phyloP scores from a whole-genome alignment of 106 monocot species.

The Agapanthus africanus region DNA sequence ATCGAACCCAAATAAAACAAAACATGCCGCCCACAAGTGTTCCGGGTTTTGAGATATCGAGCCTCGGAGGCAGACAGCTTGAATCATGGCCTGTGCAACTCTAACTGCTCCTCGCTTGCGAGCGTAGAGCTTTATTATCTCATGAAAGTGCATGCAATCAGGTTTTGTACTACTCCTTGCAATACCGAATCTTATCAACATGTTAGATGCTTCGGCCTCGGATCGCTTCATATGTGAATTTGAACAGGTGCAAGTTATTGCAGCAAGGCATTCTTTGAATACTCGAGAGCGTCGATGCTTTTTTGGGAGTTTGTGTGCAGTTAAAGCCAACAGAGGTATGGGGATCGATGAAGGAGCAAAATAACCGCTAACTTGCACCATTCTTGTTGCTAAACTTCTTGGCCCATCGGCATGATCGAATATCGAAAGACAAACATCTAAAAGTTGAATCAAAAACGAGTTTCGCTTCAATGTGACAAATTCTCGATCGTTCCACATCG shows the following conservation, averaged over 20 bases:
- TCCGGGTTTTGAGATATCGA: slow-evolving; percentile 54
- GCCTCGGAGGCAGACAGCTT: slow-evolving; percentile 49
- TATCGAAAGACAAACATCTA: slow-evolving; percentile 92
- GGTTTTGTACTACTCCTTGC: slow-evolving; percentile 48
- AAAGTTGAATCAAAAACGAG: slow-evolving; percentile 57
- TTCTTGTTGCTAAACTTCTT: slow-evolving; percentile 67
- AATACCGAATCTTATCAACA: slow-evolving; percentile 78
- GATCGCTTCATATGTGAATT: slow-evolving; percentile 42
- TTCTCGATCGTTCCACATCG: slow-evolving; percentile 44
- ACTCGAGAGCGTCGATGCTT: slow-evolving; percentile 24
- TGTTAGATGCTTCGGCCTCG: slow-evolving; percentile 75
- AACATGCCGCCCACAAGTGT: slow-evolving; percentile 87
- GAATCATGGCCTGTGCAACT: slow-evolving; percentile 57
- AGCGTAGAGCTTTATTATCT: slow-evolving; percentile 66
- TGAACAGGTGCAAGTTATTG: slow-evolving; percentile 35
- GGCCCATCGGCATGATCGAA: slow-evolving; percentile 91
- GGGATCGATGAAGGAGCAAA: slow-evolving; percentile 71
- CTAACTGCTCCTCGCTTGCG: slow-evolving; percentile 38
- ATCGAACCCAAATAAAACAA: slow-evolving; percentile 68
- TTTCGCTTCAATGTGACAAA: slow-evolving; percentile 30
- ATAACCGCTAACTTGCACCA: slow-evolving; percentile 79
- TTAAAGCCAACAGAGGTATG: slow-evolving; percentile 54
- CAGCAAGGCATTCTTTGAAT: slow-evolving; percentile 10
- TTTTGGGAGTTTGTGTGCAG: slow-evolving; percentile 66
- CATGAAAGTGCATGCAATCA: slow-evolving; percentile 64